Evolutionary conservation across 148 eudicot genomes (phyloP).

Genomic region (Salicornia ramosissima): DNA sequence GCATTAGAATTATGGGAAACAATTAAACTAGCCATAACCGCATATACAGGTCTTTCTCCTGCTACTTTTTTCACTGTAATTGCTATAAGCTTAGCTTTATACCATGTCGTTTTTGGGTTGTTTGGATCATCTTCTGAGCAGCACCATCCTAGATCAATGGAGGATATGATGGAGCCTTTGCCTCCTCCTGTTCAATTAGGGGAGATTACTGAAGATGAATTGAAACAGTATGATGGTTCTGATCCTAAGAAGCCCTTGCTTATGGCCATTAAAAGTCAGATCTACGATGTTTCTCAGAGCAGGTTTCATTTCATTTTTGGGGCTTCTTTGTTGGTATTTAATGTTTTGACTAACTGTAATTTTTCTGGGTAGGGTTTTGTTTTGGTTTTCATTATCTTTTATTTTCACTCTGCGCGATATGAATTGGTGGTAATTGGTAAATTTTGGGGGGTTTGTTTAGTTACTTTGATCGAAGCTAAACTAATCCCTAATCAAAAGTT

Average conservation of each 20-base stretch:
- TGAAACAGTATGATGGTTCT: constrained; percentile 68
- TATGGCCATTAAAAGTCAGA: constrained; percentile 96
- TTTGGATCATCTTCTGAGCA: constrained; percentile 49
- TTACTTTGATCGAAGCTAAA: background rate
- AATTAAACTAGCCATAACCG: constrained; percentile 55
- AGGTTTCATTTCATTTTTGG: constrained; percentile 34
- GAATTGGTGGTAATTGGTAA: background rate
- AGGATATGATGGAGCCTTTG: constrained; percentile 56
- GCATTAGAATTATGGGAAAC: constrained; percentile 72
- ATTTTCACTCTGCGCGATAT: background rate
- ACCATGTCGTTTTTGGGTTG: constrained; percentile 50
- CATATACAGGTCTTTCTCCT: constrained; percentile 79
- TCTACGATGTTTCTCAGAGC: constrained; percentile 97
- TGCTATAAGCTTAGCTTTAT: constrained; percentile 61
- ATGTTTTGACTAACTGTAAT: background rate
- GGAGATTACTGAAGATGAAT: constrained; percentile 67
- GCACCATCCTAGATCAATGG: constrained; percentile 23
- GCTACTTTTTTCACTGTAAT: constrained; percentile 64
- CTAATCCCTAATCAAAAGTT: background rate
- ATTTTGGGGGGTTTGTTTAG: background rate
- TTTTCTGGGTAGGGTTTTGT: background rate
- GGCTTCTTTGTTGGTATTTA: background rate
- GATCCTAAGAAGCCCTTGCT: constrained; percentile 79
- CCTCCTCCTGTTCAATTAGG: constrained; percentile 91
- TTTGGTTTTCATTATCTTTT: background rate